A percentile compares a stretch with the other conserved stretches of the same genome.
Evolutionary conservation across 768 basidiomycete species (phyloP).

Genomic region (Artomyces pyxidatus): DNA sequence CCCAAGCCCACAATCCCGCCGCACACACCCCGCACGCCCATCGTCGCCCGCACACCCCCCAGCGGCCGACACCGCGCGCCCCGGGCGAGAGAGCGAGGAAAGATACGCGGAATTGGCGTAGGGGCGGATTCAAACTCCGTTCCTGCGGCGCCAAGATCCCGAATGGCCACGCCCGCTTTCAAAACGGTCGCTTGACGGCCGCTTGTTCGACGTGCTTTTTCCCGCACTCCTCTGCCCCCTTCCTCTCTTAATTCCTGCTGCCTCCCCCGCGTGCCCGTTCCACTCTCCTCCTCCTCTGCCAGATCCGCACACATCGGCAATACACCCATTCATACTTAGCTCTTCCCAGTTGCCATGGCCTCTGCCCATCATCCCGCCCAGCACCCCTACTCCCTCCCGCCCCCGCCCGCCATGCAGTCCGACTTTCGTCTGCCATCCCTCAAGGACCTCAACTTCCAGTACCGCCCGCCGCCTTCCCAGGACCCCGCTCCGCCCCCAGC

Average conservation of each 20-base stretch:
- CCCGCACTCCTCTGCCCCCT: constrained; percentile 1
- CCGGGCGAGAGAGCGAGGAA: neutral
- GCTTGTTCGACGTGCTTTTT: constrained; percentile 1
- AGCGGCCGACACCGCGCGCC: no score
- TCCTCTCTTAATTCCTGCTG: neutral
- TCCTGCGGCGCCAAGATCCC: constrained; percentile 17
- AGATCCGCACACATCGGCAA: constrained; percentile 29
- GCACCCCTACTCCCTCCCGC: constrained; percentile 28
- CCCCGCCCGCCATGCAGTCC: constrained; percentile 30
- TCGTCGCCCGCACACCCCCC: neutral
- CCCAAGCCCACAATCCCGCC: neutral
- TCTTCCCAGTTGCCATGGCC: constrained; percentile 37
- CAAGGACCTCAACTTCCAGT: constrained; percentile 63
- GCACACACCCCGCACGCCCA: neutral
- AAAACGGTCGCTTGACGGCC: constrained; percentile 9
- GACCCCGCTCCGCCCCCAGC: constrained; percentile 23
- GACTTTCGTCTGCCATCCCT: constrained; percentile 60
- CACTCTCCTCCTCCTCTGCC: neutral
- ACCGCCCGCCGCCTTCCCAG: constrained; percentile 28
- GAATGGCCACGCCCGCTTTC: constrained; percentile 16
- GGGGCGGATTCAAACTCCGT: constrained; percentile 14
- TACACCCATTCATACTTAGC: constrained; percentile 8
- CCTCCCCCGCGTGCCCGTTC: neutral
- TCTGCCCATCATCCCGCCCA: constrained; percentile 41
- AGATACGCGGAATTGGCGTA: neutral